phyloP scores from a whole-genome alignment of 768 basidiomycete species.

The Chalciporus piperatus region DNA sequence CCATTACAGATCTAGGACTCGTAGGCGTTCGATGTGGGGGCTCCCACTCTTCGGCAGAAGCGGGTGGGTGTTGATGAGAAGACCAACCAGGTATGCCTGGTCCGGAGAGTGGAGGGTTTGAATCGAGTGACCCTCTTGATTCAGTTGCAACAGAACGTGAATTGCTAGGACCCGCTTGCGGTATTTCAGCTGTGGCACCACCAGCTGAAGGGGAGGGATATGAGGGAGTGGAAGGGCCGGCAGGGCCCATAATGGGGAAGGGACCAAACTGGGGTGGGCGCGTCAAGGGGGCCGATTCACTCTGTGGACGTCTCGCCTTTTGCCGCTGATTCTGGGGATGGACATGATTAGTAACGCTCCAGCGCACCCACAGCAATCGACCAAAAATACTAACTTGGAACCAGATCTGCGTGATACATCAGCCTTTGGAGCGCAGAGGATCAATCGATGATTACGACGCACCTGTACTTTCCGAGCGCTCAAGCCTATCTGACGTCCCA shows the following conservation, averaged over 20 bases:
- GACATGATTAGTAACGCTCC: constrained; percentile 7
- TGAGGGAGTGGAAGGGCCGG: constrained; percentile 25
- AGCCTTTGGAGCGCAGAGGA: constrained; percentile 8
- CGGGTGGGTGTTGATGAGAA: constrained; percentile 11
- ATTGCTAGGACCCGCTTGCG: constrained; percentile 12
- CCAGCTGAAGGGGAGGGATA: constrained; percentile 9
- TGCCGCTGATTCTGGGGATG: constrained; percentile 74
- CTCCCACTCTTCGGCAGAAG: constrained; percentile 20
- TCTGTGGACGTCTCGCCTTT: constrained; percentile 76
- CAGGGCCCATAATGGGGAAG: constrained; percentile 47
- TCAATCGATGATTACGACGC: constrained; percentile 28
- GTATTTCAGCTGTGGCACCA: constrained; percentile 8
- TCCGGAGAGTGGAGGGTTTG: constrained; percentile 44
- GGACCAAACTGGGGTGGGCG: constrained; percentile 63
- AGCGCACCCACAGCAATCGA: not conserved
- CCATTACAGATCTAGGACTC: constrained; percentile 7
- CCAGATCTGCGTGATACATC: constrained; percentile 61
- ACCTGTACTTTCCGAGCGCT: constrained; percentile 91
- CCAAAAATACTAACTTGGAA: constrained; percentile 58
- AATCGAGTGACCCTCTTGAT: constrained; percentile 32
- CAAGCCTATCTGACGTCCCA: constrained; percentile 82
- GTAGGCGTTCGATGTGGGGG: constrained; percentile 8
- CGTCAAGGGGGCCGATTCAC: constrained; percentile 50
- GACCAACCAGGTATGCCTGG: constrained; percentile 51
- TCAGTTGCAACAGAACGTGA: constrained; percentile 8